Evolutionary conservation across 2,329 filamentous ascomycete genomes (phyloP).

Genomic region (Xylaria sp.): DNA sequence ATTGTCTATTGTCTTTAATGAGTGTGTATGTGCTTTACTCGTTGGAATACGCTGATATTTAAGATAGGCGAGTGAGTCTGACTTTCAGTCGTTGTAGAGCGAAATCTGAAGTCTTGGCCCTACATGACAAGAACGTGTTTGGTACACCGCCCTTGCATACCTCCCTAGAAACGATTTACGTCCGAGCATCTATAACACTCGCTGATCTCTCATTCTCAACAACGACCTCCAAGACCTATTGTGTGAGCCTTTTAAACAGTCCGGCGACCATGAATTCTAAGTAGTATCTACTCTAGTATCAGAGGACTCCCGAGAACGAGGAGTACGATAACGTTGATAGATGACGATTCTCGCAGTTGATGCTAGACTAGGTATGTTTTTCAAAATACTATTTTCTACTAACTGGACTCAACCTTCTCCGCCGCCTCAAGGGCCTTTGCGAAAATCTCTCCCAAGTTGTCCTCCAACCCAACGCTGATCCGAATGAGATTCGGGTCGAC

Average conservation of each 20-base stretch:
- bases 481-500: conserved; percentile 84
- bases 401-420: conserved; percentile 42
- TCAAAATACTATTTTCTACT: not conserved
- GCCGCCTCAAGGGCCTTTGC: conserved; percentile 74
- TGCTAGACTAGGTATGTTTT: conserved; percentile 13
- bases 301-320: not conserved
- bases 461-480: conserved; percentile 90
- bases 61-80: not conserved
- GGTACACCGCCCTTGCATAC: not conserved
- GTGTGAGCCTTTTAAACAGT: not conserved
- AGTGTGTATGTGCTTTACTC: not conserved
- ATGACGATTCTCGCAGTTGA: conserved; percentile 14
- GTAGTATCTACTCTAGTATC: not conserved
- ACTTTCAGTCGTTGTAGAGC: not conserved
- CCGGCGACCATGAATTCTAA: not conserved
- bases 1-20: not conserved
- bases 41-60: not conserved
- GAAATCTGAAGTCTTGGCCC: not conserved
- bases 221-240: not conserved
- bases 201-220: not conserved
- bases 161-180: not conserved
- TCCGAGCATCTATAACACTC: not conserved
- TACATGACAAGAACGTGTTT: not conserved
- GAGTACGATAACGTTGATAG: not conserved
- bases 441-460: conserved; percentile 72